These are phyloP conservation scores for Capronia epimyces DNA, from an alignment of 2,329 filamentous ascomycete genomes.

Conservation along the genomic window DNA sequence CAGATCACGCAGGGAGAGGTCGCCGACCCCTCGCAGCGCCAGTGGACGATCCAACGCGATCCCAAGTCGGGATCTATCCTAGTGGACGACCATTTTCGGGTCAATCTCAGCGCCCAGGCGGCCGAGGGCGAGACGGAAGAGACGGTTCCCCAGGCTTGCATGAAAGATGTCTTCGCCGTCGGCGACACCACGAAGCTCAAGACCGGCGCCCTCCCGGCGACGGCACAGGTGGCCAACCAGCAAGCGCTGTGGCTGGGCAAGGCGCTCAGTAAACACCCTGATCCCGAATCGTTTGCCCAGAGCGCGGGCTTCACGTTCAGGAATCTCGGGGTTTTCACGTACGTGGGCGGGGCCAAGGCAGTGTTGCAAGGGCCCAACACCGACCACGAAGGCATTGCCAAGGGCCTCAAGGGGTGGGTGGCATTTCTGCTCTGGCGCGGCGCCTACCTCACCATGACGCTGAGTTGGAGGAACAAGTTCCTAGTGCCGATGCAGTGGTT, in stretches of 20 bases:
- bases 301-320: constrained; percentile 48
- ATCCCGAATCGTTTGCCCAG: constrained; percentile 13
- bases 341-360: constrained; percentile 54
- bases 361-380: constrained; percentile 47
- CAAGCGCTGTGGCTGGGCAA: constrained; percentile 55
- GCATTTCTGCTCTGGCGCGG: constrained; percentile 43
- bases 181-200: constrained; percentile 53
- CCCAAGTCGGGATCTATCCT: constrained; percentile 46
- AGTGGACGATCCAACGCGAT: constrained; percentile 49
- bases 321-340: constrained; percentile 55
- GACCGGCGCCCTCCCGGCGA: constrained; percentile 50
- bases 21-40: constrained; percentile 18
- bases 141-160: constrained; percentile 36
- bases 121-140: constrained; percentile 9
- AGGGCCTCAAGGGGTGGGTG: constrained; percentile 37
- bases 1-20: constrained; percentile 27
- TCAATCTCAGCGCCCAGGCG: constrained; percentile 45
- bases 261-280: constrained; percentile 45
- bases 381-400: constrained; percentile 32
- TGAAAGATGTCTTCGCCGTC: constrained; percentile 51
- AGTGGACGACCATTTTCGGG: constrained; percentile 52
- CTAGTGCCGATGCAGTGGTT: constrained; percentile 41
- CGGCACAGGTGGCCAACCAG: constrained; percentile 55
- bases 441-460: constrained; percentile 44
- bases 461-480: constrained; percentile 44